A percentile compares a stretch with the other conserved stretches of the same genome.
phyloP scores from a whole-genome alignment of 352 stramenopile species.

The Phytophthora syringae region DNA sequence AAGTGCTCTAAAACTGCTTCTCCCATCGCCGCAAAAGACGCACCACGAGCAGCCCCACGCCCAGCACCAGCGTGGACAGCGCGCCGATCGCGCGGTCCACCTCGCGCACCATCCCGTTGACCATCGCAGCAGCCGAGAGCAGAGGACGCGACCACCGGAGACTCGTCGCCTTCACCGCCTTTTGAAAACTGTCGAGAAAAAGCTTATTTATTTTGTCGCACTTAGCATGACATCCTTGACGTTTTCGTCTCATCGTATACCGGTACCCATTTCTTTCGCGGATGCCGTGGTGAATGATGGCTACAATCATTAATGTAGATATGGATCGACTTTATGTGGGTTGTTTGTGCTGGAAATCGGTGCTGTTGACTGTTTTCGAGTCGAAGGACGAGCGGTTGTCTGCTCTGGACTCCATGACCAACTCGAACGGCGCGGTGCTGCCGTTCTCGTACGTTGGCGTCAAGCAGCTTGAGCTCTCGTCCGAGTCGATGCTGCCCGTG shows the following conservation, averaged over 20 bases:
- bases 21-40: conserved; percentile 4
- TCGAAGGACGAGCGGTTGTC: conserved; percentile 20
- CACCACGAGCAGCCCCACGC: conserved; percentile 76
- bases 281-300: not conserved
- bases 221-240: conserved; percentile 10
- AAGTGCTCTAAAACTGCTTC: not conserved
- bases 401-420: conserved; percentile 44
- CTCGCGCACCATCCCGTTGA: conserved; percentile 70
- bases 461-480: conserved; percentile 36
- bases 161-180: not conserved
- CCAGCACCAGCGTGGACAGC: conserved; percentile 77
- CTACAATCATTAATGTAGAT: not conserved
- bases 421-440: conserved; percentile 46
- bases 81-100: conserved; percentile 82
- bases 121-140: conserved; percentile 34
- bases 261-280: conserved; percentile 18
- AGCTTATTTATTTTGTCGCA: conserved; percentile 37
- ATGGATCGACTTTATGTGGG: conserved; percentile 15
- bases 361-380: conserved; percentile 20
- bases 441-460: conserved; percentile 36
- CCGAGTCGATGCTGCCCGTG: conserved; percentile 30
- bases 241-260: conserved; percentile 21
- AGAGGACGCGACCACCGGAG: not conserved
- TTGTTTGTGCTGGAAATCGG: conserved; percentile 20
- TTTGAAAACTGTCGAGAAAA: conserved; percentile 32